Percentiles rank a stretch among this genome's conserved stretches.
Conservation (phyloP, 495 filamentous ascomycete genomes). For the Penicillium desertorum region DNA sequence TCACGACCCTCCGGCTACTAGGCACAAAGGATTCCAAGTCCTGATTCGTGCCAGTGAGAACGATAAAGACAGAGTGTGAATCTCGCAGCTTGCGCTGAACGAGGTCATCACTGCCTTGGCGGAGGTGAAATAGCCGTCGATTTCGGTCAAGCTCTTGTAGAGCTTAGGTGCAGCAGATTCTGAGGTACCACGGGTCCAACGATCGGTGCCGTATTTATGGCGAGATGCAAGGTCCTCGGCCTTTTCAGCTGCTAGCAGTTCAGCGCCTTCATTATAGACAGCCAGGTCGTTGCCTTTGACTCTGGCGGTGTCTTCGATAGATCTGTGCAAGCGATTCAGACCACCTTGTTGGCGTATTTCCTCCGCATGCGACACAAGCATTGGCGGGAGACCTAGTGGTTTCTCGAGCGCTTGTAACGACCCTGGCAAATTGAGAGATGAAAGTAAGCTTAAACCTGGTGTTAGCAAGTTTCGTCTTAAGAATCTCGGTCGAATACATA, state of each 20-base stretch:
- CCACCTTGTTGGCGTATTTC: constrained; percentile 94
- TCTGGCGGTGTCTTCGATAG: constrained; percentile 83
- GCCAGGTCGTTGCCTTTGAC: constrained; percentile 72
- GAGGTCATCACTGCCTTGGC: constrained; percentile 80
- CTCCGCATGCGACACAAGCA: constrained; percentile 83
- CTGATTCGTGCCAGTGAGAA: constrained; percentile 75
- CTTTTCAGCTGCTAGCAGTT: constrained; percentile 73
- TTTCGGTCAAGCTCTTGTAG: constrained; percentile 72
- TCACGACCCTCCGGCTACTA: constrained; percentile 71
- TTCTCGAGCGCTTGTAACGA: constrained; percentile 95
- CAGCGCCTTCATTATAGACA: constrained; percentile 78
- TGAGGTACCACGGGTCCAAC: constrained; percentile 74
- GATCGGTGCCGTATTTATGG: constrained; percentile 80
- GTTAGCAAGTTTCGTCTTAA: constrained; percentile 13
- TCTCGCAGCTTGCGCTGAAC: constrained; percentile 77
- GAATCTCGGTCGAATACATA: constrained; percentile 26
- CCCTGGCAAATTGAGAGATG: constrained; percentile 84
- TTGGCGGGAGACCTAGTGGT: constrained; percentile 85
- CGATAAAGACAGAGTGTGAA: constrained; percentile 67
- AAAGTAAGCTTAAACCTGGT: constrained; percentile 53
- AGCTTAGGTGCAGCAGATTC: constrained; percentile 69
- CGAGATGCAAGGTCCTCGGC: constrained; percentile 76
- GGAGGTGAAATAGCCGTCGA: constrained; percentile 83
- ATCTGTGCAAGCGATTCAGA: constrained; percentile 65
- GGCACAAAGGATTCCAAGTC: constrained; percentile 87